Conservation (phyloP, 768 basidiomycete species). For the Rhizopogon vesiculosus region DNA sequence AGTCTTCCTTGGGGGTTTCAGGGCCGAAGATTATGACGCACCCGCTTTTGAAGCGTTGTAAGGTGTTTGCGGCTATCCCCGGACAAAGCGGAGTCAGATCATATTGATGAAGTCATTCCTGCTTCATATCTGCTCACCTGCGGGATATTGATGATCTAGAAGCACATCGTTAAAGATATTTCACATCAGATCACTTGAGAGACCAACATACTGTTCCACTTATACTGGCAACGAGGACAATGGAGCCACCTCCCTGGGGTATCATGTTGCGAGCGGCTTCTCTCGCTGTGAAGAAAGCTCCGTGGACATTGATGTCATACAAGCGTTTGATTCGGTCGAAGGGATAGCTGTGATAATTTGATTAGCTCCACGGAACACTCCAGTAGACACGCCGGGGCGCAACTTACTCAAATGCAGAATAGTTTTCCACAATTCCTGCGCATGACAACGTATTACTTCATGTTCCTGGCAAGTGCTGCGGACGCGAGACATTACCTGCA, state of each 20-base stretch:
- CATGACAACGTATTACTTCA: constrained; percentile 1
- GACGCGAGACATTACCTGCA: constrained; percentile 49
- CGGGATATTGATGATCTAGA: constrained; percentile 82
- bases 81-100: not conserved
- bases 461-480: not conserved
- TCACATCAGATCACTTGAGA: constrained; percentile 5
- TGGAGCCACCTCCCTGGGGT: constrained; percentile 68
- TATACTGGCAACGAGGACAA: constrained; percentile 89
- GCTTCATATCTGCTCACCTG: constrained; percentile 43
- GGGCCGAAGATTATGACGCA: constrained; percentile 22
- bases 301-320: constrained; percentile 92
- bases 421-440: constrained; percentile 83
- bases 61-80: constrained; percentile 73
- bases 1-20: constrained; percentile 4
- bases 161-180: constrained; percentile 9
- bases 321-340: constrained; percentile 78
- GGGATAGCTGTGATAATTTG: constrained; percentile 57
- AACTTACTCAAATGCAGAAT: constrained; percentile 78
- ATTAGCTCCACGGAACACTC: constrained; percentile 10
- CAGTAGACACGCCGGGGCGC: not conserved
- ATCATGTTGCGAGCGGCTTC: constrained; percentile 95
- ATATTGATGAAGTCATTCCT: not conserved
- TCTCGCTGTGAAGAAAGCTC: constrained; percentile 92
- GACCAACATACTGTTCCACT: constrained; percentile 66
- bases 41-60: constrained; percentile 96